Base-by-base conservation (phyloP, 2,329 filamentous ascomycete genomes). In the Aspergillus udagawae region DNA sequence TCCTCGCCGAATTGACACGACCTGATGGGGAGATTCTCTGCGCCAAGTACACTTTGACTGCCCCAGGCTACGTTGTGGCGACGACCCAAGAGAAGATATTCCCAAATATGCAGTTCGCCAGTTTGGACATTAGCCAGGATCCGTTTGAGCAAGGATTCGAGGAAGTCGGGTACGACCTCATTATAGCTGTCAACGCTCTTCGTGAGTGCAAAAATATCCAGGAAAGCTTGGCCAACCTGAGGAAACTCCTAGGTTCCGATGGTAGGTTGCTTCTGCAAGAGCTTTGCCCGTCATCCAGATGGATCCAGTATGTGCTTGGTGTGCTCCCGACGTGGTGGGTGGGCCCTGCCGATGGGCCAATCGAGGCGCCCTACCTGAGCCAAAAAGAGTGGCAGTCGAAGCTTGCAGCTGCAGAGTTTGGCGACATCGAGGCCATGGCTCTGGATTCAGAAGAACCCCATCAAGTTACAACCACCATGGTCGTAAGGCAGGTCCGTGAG, bases 221-320 rank as follows among this genome's bases (percentile, higher is more conserved):
- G 3, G 60, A 61, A n/a, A 66, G 65, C 6, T 51, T 73, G 32
- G 47, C n/a, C 0, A 64, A 72, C 55, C 59, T 73, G 0, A 62
- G 62, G 3, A 57, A 56, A 5, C 59, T 75, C 10, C 63, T 75
- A 1, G 60, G 60, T 23, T 76, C 80, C 0, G 78, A 75, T 1
- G 81, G 81, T 0, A 74, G 77, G 41, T 65, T 84, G 0, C 41
- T 83, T 1, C 49, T 82, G 0, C 56, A 77, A 4, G 81, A 83
- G 57, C 60, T 77, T n/a, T 44, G 41, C 41, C 41, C 41, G 7
- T 44, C 41, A 44, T 44, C 41, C 41, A 44, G 41, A 21, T 44
- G 41, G 41, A 3, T 44, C 4, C 41, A 7, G 41, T 44, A 44
- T 44, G 20, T 44, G 9, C 41, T 44, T n/a, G 41, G 41, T 21